Conservation (phyloP, 331 rosid genomes). For the Quercus lobata region DNA sequence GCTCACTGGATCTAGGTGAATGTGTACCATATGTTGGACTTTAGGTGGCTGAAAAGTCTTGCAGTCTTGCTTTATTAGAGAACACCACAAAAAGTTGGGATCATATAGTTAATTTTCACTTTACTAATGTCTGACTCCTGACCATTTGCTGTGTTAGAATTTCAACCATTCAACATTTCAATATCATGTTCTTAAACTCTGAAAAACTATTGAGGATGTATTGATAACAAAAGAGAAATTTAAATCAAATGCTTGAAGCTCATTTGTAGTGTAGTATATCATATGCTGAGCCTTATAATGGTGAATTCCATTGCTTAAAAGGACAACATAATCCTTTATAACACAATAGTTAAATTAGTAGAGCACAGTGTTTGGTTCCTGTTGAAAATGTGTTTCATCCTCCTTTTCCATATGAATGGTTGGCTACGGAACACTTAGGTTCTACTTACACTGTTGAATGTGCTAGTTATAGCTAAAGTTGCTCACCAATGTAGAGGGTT, state of each 20-base stretch:
- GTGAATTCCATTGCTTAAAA: not conserved
- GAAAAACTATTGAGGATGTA: not conserved
- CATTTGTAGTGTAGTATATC: not conserved
- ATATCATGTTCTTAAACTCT: not conserved
- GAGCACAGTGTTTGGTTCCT: not conserved
- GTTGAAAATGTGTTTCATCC: not conserved
- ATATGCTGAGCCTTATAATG: not conserved
- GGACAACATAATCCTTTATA: not conserved
- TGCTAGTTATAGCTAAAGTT: not conserved
- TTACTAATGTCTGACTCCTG: not conserved
- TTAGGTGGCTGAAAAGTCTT: too few relatives aligned
- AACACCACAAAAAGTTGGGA: not conserved
- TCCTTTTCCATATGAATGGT: too few relatives aligned
- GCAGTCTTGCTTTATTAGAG: too few relatives aligned
- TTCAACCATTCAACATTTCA: not conserved
- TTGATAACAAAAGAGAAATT: not conserved
- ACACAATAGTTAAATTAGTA: not conserved
- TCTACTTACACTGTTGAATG: not conserved
- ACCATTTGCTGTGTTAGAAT: not conserved
- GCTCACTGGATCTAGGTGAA: too few relatives aligned
- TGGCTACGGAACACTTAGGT: too few relatives aligned
- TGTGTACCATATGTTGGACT: too few relatives aligned
- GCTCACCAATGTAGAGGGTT: conserved; percentile 7
- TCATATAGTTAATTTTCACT: not conserved
- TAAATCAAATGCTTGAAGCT: not conserved